Conservation (phyloP, 179 eudicot genomes). For the Beta corolliflora region DNA sequence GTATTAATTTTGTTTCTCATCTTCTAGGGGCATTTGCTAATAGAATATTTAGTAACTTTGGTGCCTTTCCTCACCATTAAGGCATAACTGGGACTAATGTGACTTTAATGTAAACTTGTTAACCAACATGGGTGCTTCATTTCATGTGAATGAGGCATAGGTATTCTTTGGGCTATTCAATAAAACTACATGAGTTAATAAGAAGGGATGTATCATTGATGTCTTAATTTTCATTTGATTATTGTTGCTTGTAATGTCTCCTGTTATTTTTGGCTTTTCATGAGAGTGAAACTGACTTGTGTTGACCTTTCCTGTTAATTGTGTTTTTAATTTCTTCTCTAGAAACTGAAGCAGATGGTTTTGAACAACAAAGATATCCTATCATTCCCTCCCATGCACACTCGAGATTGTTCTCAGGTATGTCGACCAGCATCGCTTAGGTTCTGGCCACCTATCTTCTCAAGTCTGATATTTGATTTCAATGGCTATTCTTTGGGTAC, state of each 20-base stretch:
- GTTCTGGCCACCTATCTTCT: background rate
- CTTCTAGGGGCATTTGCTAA: background rate
- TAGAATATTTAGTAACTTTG: background rate
- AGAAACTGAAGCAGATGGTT: constrained; percentile 90
- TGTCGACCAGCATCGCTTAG: background rate
- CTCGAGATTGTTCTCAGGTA: constrained; percentile 95
- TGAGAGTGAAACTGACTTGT: background rate
- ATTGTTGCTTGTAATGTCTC: background rate
- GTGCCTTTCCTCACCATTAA: background rate
- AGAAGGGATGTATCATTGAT: too few species aligned
- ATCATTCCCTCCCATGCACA: constrained; percentile 81
- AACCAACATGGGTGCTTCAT: background rate
- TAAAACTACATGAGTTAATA: background rate
- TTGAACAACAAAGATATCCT: constrained; percentile 54
- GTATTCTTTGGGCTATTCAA: background rate
- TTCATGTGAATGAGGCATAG: background rate
- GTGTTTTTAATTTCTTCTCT: constrained; percentile 30
- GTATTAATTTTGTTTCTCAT: background rate
- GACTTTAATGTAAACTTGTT: background rate
- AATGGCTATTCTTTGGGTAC: constrained; percentile 1
- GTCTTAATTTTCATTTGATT: background rate
- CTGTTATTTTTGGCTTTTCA: background rate
- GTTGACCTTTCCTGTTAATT: constrained; percentile 21
- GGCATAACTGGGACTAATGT: background rate
- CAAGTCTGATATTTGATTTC: background rate